Conservation (phyloP, 2,329 filamentous ascomycete genomes). For the Aspergillus novoparasiticus region DNA sequence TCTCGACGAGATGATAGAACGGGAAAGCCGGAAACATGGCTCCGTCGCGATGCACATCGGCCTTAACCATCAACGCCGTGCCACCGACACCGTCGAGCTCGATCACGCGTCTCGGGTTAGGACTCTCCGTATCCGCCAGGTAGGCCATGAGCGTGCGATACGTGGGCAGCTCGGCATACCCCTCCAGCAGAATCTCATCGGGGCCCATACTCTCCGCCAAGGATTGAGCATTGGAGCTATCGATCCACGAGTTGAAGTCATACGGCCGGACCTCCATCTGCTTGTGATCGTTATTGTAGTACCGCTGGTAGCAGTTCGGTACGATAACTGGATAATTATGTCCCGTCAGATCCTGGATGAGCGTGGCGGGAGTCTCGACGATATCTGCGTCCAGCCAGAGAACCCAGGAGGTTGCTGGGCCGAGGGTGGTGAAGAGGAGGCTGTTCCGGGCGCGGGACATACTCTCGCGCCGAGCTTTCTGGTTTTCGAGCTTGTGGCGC, state of each 20-base stretch:
- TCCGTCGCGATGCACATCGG: constrained; percentile 93
- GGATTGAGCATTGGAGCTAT: constrained; percentile 76
- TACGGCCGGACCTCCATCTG: constrained; percentile 78
- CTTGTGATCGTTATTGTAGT: constrained; percentile 71
- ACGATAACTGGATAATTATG: constrained; percentile 91
- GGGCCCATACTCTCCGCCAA: constrained; percentile 79
- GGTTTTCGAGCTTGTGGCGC: constrained; percentile 87
- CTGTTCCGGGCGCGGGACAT: constrained; percentile 96
- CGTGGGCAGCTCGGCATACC: constrained; percentile 89
- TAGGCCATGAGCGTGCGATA: constrained; percentile 91
- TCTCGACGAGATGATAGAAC: constrained; percentile 97
- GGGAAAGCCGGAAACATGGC: constrained; percentile 98
- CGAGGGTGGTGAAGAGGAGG: constrained; percentile 90
- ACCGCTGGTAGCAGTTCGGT: constrained; percentile 94
- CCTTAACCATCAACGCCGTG: constrained; percentile 89
- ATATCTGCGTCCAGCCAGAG: constrained; percentile 95
- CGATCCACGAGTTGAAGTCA: constrained; percentile 97
- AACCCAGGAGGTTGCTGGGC: constrained; percentile 90
- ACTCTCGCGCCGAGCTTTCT: constrained; percentile 80
- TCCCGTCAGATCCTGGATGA: constrained; percentile 88
- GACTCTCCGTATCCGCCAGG: constrained; percentile 60
- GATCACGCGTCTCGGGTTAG: constrained; percentile 65
- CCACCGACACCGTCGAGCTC: constrained; percentile 91
- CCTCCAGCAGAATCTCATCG: constrained; percentile 91
- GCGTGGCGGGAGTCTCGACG: constrained; percentile 76